phyloP scores from a whole-genome alignment of 2,329 filamentous ascomycete species.

The Penicillium sp. region DNA sequence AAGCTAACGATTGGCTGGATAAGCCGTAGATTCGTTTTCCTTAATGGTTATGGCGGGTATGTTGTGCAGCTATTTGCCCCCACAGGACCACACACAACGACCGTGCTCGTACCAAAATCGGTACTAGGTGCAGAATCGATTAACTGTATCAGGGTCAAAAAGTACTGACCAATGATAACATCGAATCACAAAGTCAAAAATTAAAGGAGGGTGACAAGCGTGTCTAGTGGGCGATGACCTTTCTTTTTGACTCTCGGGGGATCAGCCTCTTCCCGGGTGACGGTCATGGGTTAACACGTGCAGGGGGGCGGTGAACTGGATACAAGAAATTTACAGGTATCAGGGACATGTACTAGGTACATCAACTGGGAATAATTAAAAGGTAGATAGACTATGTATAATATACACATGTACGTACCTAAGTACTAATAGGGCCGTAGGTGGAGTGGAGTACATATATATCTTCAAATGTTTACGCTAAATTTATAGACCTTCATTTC shows the following conservation, averaged over 20 bases:
- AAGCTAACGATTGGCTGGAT: slow-evolving; percentile 16
- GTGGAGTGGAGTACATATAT: too few relatives aligned
- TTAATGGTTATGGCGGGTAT: slow-evolving; percentile 18
- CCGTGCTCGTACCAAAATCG: slow-evolving; percentile 17
- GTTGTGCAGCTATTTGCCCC: slow-evolving; percentile 23
- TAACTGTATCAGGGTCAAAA: background rate
- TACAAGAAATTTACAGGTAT: background rate
- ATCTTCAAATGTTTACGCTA: too few relatives aligned
- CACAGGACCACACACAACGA: slow-evolving; percentile 17
- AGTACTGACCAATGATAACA: background rate
- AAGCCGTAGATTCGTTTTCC: slow-evolving; percentile 7
- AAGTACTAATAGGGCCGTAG: background rate
- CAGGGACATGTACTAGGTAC: background rate
- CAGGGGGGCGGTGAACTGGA: slow-evolving; percentile 16
- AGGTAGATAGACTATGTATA: background rate
- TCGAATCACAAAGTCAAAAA: background rate
- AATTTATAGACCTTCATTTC: too few relatives aligned
- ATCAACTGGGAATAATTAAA: accelerated
- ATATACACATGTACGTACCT: background rate
- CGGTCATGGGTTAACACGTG: slow-evolving; percentile 12
- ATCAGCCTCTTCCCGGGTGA: slow-evolving; percentile 11
- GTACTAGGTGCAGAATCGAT: slow-evolving; percentile 8
- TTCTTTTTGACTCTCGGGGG: slow-evolving; percentile 4
- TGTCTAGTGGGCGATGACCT: background rate
- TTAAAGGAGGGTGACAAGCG: background rate